These are phyloP conservation scores for Chenopodium formosanum DNA, from an alignment of 148 eudicot species.

Conservation along the genomic window DNA sequence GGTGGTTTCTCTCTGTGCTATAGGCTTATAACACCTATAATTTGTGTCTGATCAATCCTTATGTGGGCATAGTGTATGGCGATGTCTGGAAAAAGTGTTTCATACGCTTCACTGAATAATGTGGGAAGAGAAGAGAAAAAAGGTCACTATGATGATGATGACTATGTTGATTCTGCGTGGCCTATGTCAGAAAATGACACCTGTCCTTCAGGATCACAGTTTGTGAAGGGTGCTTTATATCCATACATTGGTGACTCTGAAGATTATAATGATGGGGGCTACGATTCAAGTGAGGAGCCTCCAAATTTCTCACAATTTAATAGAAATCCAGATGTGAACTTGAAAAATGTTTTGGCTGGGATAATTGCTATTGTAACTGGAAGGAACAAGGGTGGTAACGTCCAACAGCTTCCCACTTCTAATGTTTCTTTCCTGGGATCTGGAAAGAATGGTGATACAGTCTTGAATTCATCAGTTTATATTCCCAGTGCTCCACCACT, in stretches of 20 bases:
- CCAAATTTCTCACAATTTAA: conserved; percentile 29
- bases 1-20: neutral
- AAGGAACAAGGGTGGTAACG: conserved; percentile 46
- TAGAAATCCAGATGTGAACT: conserved; percentile 74
- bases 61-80: conserved; percentile 45
- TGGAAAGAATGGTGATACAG: conserved; percentile 80
- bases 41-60: conserved; percentile 5
- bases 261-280: conserved; percentile 60
- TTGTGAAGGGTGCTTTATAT: conserved; percentile 37
- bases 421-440: conserved; percentile 82
- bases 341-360: conserved; percentile 83
- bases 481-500: conserved; percentile 99
- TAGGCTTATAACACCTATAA: conserved; percentile 1
- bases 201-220: conserved; percentile 30
- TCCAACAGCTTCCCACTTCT: conserved; percentile 48
- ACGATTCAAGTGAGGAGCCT: conserved; percentile 58
- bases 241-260: conserved; percentile 54
- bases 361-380: conserved; percentile 83
- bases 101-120: conserved; percentile 65
- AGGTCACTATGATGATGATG: conserved; percentile 46
- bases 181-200: conserved; percentile 35
- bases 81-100: conserved; percentile 46
- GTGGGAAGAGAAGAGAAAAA: conserved; percentile 48
- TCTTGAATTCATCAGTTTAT: conserved; percentile 82
- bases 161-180: conserved; percentile 57